Evolutionary conservation across 2,329 filamentous ascomycete genomes (phyloP), one percentile per base, ranked within the genome.

Genomic region (Penicillium expansum): DNA sequence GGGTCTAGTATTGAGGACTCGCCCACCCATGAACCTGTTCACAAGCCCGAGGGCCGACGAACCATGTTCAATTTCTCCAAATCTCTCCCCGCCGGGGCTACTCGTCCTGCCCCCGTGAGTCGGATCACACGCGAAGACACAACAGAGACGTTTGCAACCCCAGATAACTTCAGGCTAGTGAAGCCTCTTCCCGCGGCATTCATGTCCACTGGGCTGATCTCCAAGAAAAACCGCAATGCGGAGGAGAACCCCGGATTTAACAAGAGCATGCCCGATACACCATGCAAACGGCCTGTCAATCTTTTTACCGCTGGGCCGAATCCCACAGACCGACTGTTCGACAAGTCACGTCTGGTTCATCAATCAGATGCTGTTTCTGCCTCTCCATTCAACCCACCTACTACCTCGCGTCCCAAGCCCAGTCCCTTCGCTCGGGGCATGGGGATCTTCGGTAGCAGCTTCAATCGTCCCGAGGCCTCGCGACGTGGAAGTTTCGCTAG

Each of bases 141-240:
- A 7, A 78, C 78, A 2, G 80, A 80, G 20, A 81, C 80, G 22
- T 87, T 91, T 63, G 87, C 88, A 32, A 95, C 91, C 0, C 91
- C 91, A 0, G 83, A 88, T 52, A 85, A 84, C 53, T 94, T 90
- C 76, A 92, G 91, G 73, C 80, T 85, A 49, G 88, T 86, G 8
- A 91, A 87, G 69, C 89, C 92, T 22, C 82, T 90, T 55, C 87
- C 90, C 32, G 86, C 89, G 39, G 92, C 92, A 7, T 97, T 97
- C 75, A 92, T 91, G 80, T 97, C 94, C 1, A 97, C 94, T 0
- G 92, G 93, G 1, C 79, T 99, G 29, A 88, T 99, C 52, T 97
- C 94, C 11, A 99, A 99, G 77, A 90, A 95, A 74, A 95, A 94
- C 69, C 87, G 90, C 56, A 87, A 90, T 71, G 84, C 87, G 0